phyloP scores from a whole-genome alignment of 1,284 basidiomycete species.

The Melampsora abietis-canadensis region DNA sequence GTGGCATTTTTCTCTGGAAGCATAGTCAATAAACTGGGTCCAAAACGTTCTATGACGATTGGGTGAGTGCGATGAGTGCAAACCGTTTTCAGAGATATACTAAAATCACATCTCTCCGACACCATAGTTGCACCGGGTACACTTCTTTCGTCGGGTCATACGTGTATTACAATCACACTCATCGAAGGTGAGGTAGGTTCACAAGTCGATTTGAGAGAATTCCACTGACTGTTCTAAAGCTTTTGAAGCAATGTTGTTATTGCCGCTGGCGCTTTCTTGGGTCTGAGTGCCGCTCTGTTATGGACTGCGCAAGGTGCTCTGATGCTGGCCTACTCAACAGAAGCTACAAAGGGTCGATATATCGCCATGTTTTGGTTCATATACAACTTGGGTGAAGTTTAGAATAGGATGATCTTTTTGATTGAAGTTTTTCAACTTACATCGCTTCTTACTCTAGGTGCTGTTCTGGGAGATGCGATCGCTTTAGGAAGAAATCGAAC shows the following conservation, averaged over 20 bases:
- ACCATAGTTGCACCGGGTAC: constrained; percentile 47
- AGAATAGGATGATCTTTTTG: neutral
- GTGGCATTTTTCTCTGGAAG: constrained; percentile 63
- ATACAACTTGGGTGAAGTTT: constrained; percentile 29
- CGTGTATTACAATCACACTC: constrained; percentile 56
- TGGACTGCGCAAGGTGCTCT: constrained; percentile 65
- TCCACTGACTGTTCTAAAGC: constrained; percentile 58
- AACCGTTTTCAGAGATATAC: neutral
- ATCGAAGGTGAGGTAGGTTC: constrained; percentile 45
- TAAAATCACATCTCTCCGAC: neutral
- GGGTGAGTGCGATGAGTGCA: constrained; percentile 57
- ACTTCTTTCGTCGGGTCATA: constrained; percentile 68
- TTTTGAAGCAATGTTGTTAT: constrained; percentile 57
- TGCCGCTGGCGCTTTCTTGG: constrained; percentile 72
- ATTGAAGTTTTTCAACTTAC: too few species aligned
- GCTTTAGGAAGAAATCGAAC: constrained; percentile 24
- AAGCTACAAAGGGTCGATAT: constrained; percentile 68
- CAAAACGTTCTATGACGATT: constrained; percentile 66
- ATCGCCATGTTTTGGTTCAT: constrained; percentile 73
- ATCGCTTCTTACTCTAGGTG: constrained; percentile 11
- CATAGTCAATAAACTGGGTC: constrained; percentile 64
- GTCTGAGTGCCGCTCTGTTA: constrained; percentile 75
- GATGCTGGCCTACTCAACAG: constrained; percentile 74
- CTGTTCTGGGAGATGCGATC: constrained; percentile 40
- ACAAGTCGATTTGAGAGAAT: neutral